Evolutionary conservation across 306 rosid species (phyloP).

Genomic region (Pyrus pyrifolia): DNA sequence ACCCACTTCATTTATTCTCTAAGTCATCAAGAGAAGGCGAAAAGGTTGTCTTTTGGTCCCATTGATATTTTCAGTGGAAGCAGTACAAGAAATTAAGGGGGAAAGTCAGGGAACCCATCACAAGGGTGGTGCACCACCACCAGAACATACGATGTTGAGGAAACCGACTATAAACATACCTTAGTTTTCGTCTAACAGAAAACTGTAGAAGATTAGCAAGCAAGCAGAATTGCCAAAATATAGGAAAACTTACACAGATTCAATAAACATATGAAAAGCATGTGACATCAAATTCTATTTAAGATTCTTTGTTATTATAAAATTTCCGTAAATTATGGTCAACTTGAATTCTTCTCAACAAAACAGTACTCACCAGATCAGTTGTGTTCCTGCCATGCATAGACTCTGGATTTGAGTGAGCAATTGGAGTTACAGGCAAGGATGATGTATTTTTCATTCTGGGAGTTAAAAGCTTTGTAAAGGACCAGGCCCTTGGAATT

Average conservation of each 20-base stretch:
- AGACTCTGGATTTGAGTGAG: constrained; percentile 58
- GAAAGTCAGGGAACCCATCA: neutral
- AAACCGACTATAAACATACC: neutral
- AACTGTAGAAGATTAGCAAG: neutral
- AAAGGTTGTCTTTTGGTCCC: neutral
- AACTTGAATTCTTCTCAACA: neutral
- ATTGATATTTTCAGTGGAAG: neutral
- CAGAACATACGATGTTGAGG: neutral
- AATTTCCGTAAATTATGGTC: neutral
- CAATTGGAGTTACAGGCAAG: constrained; percentile 46
- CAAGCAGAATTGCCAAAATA: constrained; percentile 2
- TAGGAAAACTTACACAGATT: neutral
- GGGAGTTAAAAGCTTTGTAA: constrained; percentile 34
- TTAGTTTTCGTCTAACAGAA: neutral
- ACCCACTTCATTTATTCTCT: neutral
- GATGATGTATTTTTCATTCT: constrained; percentile 43
- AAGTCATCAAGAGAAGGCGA: neutral
- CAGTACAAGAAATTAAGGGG: neutral
- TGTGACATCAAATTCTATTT: neutral
- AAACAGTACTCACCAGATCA: constrained; percentile 29
- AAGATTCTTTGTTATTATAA: neutral
- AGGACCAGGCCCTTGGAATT: constrained; percentile 55
- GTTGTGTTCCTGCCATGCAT: constrained; percentile 40
- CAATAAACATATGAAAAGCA: neutral
- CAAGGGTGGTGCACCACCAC: neutral